Base-by-base conservation (phyloP, 73 alveolate species). In the Tetrahymena malaccensis region DNA sequence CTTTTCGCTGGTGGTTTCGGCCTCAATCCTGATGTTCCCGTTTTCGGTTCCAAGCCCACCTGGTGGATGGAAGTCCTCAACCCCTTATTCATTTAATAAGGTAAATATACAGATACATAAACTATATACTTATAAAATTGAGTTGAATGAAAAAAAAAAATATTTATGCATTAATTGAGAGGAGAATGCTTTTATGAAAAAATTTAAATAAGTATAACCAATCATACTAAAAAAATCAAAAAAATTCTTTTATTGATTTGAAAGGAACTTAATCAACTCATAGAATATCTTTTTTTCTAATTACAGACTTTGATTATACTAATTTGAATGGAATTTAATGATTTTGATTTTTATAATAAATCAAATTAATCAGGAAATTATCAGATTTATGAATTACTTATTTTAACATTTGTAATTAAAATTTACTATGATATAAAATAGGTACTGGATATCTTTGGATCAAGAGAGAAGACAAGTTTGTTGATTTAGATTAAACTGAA, bases 1-100 rank as follows among this genome's bases (percentile, higher is more conserved):
- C 97, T 97, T 56, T 98, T 98, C 95, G 84, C 96, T 21, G 99
- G 99, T 37, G 99, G 99, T 10, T 97, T 98, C 85, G 98, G 99
- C 17, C 44, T 94, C 34, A 96, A 98, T 96, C 99, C 99, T 4
- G 93, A 98, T 85, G 95, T 94, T 4, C 97, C 98, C 27, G 58
- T 97, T 43, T 40, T 96, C 93, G 98, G 98, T 12, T 93, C 98
- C 84, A 95, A 97, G 40, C 98, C 97, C 40, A 97, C 99, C 56
- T 94, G 93, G 93, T 98, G 98, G 97, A 97, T 97, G 99, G 98
- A 70, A 70, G 89, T 25, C 89, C 89, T 70, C 19, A 70, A 70
- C 37, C 89, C 89, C 89, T 70, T 70, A 70, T 70, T 70, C 89
- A 70, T 70, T 11, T n/a, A 70, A 70, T 70, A 70, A 70, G 89